Conservation (phyloP, 805 yeast genomes). For the Lipomyces kockii region DNA sequence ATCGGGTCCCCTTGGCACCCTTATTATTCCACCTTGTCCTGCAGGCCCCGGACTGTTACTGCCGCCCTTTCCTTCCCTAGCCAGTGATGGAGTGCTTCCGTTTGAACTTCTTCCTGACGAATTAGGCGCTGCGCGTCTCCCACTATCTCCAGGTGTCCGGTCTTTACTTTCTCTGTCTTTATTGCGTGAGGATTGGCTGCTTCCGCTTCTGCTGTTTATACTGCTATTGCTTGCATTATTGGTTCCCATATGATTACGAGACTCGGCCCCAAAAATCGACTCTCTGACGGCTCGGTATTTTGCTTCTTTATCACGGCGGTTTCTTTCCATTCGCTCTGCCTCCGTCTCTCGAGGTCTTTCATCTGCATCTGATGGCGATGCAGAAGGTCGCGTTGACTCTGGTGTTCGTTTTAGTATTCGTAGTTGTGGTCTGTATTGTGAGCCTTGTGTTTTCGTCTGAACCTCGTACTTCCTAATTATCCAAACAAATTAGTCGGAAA, state of each 20-base stretch:
- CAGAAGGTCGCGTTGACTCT: neutral
- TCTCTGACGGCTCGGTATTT: constrained; percentile 32
- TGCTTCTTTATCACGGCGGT: constrained; percentile 30
- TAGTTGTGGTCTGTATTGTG: constrained; percentile 32
- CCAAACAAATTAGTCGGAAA: neutral
- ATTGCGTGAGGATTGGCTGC: neutral
- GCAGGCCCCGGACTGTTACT: neutral
- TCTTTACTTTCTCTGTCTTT: neutral
- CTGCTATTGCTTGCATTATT: neutral
- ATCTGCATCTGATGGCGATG: neutral
- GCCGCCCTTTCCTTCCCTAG: neutral
- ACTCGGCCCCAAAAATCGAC: constrained; percentile 23
- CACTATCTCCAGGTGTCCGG: neutral
- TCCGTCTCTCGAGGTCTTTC: constrained; percentile 29
- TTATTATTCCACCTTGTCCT: neutral
- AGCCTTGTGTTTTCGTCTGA: constrained; percentile 19
- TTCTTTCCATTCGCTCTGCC: constrained; percentile 22
- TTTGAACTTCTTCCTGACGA: neutral
- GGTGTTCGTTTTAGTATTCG: constrained; percentile 33
- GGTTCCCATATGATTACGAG: neutral
- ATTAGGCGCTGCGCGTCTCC: constrained; percentile 1
- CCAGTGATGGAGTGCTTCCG: neutral
- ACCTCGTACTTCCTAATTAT: constrained; percentile 23
- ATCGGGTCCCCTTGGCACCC: constrained; percentile 24
- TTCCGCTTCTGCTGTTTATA: neutral